A percentile compares a stretch with the other conserved stretches of the same genome.
Evolutionary conservation across 2,329 filamentous ascomycete genomes (phyloP).

Genomic region (Stylonectria norvegica): DNA sequence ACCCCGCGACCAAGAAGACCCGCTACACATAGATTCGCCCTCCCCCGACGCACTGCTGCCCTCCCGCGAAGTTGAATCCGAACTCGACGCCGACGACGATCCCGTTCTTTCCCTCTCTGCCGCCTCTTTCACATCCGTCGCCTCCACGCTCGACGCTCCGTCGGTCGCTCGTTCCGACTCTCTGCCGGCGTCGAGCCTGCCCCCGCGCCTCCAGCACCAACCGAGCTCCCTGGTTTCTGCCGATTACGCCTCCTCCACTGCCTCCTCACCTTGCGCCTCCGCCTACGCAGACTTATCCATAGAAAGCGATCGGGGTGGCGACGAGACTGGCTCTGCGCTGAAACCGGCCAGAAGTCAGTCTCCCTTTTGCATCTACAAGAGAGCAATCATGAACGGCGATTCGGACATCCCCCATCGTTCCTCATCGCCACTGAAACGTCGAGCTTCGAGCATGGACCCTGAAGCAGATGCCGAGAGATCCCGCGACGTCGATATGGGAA

Average conservation of each 20-base stretch:
- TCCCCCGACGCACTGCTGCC: slow-evolving; percentile 47
- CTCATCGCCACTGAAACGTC: slow-evolving; percentile 62
- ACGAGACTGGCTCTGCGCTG: slow-evolving; percentile 42
- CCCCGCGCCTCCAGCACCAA: slow-evolving; percentile 48
- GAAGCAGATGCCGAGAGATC: slow-evolving; percentile 40
- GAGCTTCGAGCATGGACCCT: slow-evolving; percentile 59
- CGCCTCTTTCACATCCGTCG: slow-evolving; percentile 39
- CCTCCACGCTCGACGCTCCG: slow-evolving; percentile 37
- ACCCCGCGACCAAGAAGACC: slow-evolving; percentile 41
- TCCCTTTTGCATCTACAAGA: slow-evolving; percentile 48
- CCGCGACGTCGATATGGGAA: slow-evolving; percentile 47
- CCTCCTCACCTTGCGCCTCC: slow-evolving; percentile 54
- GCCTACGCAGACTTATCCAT: slow-evolving; percentile 56
- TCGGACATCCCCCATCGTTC: slow-evolving; percentile 57
- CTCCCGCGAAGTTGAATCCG: slow-evolving; percentile 54
- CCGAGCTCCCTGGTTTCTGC: slow-evolving; percentile 39
- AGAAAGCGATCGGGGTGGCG: slow-evolving; percentile 52
- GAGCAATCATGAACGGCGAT: slow-evolving; percentile 59
- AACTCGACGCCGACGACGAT: too few relatives aligned
- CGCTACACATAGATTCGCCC: slow-evolving; percentile 33
- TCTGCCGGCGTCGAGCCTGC: slow-evolving; percentile 48
- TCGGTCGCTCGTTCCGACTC: slow-evolving; percentile 42
- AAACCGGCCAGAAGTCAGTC: slow-evolving; percentile 47
- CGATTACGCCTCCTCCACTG: slow-evolving; percentile 53
- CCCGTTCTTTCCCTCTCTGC: slow-evolving; percentile 50